Evolutionary conservation across 306 rosid genomes (phyloP).

Genomic region (Dalbergia cultrata): DNA sequence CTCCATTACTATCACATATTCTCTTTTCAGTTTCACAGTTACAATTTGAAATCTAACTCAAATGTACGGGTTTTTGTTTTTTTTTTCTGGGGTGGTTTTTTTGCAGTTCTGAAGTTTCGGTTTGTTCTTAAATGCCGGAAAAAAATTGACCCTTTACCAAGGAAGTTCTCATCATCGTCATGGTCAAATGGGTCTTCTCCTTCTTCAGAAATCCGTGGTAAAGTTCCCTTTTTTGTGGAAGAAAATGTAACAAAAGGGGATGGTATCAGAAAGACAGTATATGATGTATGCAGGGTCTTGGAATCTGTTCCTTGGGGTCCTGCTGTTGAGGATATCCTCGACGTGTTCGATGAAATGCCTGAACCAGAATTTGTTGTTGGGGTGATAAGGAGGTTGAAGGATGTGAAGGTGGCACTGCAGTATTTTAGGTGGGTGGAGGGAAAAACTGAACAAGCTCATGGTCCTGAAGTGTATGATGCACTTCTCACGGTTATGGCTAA

Average conservation of each 20-base stretch:
- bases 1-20: neutral
- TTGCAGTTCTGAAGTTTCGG: constrained; percentile 59
- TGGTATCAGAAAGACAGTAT: constrained; percentile 57
- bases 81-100: neutral
- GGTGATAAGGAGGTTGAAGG: constrained; percentile 80
- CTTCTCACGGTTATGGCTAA: constrained; percentile 88
- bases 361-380: constrained; percentile 76
- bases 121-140: constrained; percentile 50
- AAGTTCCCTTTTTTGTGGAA: constrained; percentile 44
- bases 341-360: constrained; percentile 60
- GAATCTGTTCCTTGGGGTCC: constrained; percentile 78
- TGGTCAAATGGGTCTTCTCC: constrained; percentile 59
- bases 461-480: constrained; percentile 75
- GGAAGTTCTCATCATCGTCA: constrained; percentile 53
- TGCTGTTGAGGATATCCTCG: constrained; percentile 67
- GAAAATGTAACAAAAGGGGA: constrained; percentile 50
- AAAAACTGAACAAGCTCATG: constrained; percentile 67
- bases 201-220: constrained; percentile 55
- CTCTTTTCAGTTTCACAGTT: neutral
- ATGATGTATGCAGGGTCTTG: constrained; percentile 71
- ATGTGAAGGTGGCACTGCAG: constrained; percentile 66
- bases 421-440: constrained; percentile 87
- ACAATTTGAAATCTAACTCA: constrained; percentile 27
- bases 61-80: neutral
- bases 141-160: constrained; percentile 41